These are phyloP conservation scores for Stephanodiscus minutulus DNA, from an alignment of 108 stramenopile species.

Conservation along the genomic window DNA sequence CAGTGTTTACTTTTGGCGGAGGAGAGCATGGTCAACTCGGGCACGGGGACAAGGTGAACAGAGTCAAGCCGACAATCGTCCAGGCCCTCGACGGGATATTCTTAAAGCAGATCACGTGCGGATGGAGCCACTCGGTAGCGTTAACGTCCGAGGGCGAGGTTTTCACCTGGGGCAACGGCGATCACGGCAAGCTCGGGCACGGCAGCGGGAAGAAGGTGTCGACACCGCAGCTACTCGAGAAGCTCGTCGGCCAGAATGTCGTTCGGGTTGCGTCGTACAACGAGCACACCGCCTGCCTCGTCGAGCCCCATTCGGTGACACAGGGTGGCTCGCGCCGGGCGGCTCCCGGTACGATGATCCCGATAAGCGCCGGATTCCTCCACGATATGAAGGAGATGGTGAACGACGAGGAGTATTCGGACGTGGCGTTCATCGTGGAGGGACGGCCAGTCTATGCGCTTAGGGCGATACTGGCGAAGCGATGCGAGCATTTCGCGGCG, in stretches of 20 bases:
- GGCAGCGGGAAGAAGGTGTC: slow-evolving; percentile 87
- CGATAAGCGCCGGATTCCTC: slow-evolving; percentile 74
- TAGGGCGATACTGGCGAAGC: slow-evolving; percentile 82
- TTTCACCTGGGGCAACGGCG: slow-evolving; percentile 85
- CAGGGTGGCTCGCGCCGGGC: slow-evolving; percentile 57
- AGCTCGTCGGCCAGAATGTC: slow-evolving; percentile 85
- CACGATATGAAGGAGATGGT: slow-evolving; percentile 88
- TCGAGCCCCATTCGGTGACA: slow-evolving; percentile 67
- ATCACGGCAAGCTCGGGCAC: slow-evolving; percentile 91
- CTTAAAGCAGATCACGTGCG: slow-evolving; percentile 92
- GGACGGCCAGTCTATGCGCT: slow-evolving; percentile 88
- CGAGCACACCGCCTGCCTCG: slow-evolving; percentile 95
- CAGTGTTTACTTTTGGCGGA: slow-evolving; percentile 82
- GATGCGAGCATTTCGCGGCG: slow-evolving; percentile 95
- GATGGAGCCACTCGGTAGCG: slow-evolving; percentile 95
- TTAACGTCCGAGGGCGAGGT: slow-evolving; percentile 76
- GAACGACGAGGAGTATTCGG: slow-evolving; percentile 89
- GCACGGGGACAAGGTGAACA: slow-evolving; percentile 92
- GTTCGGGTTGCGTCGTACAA: slow-evolving; percentile 96
- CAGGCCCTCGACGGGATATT: slow-evolving; percentile 72
- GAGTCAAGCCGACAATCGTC: slow-evolving; percentile 82
- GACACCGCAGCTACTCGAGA: slow-evolving; percentile 86
- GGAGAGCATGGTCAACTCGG: slow-evolving; percentile 92
- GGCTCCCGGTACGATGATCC: slow-evolving; percentile 59
- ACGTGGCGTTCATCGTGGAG: slow-evolving; percentile 94